Percentiles rank a stretch among this genome's conserved stretches.
phyloP scores from a whole-genome alignment of 768 basidiomycete genomes.

The Leccinum pellstonianum region DNA sequence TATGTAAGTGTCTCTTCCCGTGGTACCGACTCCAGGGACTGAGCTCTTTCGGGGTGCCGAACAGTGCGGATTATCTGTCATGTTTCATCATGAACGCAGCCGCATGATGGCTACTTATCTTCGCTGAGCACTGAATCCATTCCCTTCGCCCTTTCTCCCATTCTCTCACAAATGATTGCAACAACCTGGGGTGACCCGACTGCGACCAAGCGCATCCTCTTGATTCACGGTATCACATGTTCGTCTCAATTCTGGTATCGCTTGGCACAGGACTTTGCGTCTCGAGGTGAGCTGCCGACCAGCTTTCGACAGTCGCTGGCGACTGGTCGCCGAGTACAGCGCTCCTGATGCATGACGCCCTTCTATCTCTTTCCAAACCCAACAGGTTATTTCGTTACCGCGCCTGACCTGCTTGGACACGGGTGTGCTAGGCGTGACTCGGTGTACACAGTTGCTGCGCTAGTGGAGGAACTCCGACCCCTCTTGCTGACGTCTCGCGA shows the following conservation, averaged over 20 bases:
- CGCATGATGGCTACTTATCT: too few species aligned
- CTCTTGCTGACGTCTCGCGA: neutral
- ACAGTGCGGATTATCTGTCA: neutral
- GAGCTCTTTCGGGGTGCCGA: neutral
- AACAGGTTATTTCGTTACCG: slow-evolving; percentile 26
- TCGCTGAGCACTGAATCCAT: neutral
- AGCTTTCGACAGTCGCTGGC: neutral
- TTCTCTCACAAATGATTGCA: neutral
- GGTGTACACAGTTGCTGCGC: slow-evolving; percentile 16
- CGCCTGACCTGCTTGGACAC: slow-evolving; percentile 28
- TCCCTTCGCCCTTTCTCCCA: neutral
- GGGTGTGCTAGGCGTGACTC: slow-evolving; percentile 7
- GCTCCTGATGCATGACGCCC: neutral
- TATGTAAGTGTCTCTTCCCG: too few species aligned
- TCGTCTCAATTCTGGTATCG: slow-evolving; percentile 17
- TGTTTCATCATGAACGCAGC: too few species aligned
- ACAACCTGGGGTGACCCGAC: slow-evolving; percentile 18
- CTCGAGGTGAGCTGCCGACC: slow-evolving; percentile 12
- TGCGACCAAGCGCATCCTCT: slow-evolving; percentile 17
- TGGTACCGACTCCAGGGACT: neutral
- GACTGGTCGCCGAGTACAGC: neutral
- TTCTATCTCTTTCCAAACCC: neutral
- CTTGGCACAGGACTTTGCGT: slow-evolving; percentile 15
- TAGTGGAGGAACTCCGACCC: slow-evolving; percentile 14
- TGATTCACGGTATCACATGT: slow-evolving; percentile 22